Percentiles rank a stretch among this genome's conserved stretches.
These are phyloP conservation scores for Sordaria brevicollis DNA, from an alignment of 495 filamentous ascomycete species.

Conservation along the genomic window DNA sequence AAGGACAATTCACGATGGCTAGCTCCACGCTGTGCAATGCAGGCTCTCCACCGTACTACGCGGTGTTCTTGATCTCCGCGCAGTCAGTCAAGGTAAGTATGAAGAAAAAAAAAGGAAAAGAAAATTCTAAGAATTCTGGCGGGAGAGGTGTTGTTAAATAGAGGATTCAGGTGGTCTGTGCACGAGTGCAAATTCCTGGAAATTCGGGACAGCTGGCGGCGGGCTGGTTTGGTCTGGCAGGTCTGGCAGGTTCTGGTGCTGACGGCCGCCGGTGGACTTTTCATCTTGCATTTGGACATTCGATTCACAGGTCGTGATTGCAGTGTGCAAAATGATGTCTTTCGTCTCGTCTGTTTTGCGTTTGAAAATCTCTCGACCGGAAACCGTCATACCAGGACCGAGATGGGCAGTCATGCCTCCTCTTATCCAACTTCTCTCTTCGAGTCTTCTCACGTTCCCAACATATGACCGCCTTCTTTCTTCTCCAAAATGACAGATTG, in stretches of 20 bases:
- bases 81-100: slow-evolving; percentile 16
- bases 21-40: slow-evolving; percentile 14
- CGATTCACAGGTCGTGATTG: background rate
- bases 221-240: background rate
- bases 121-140: slow-evolving; percentile 4
- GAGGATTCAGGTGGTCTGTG: background rate
- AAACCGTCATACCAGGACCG: background rate
- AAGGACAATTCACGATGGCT: slow-evolving; percentile 13
- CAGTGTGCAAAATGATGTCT: background rate
- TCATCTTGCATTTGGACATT: background rate
- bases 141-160: background rate
- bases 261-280: background rate
- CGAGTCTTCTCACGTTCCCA: too few species aligned
- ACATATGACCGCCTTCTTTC: background rate
- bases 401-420: background rate
- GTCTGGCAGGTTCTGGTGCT: background rate
- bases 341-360: background rate
- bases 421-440: background rate
- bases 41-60: slow-evolving; percentile 10
- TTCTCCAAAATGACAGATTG: background rate
- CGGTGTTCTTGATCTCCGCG: slow-evolving; percentile 7
- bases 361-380: background rate
- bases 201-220: background rate
- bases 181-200: background rate
- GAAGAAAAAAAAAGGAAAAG: slow-evolving; percentile 11